Conservation (phyloP, 495 filamentous ascomycete genomes). For the Cercophora samala region DNA sequence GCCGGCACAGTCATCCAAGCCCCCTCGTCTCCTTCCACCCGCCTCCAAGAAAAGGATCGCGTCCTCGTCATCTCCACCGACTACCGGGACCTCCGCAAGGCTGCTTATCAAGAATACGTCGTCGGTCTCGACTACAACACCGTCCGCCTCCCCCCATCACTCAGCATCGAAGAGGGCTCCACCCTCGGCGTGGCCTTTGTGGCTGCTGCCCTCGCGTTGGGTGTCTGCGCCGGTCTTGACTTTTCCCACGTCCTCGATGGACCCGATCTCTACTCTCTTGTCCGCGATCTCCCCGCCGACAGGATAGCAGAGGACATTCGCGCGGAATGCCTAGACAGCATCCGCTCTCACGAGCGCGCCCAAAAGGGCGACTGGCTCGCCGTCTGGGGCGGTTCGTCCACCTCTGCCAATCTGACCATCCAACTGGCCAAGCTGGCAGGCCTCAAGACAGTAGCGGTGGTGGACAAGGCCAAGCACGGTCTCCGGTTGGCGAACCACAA, state of each 20-base stretch:
- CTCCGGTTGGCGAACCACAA: constrained; percentile 49
- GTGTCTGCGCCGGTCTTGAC: constrained; percentile 59
- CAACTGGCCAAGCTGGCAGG: constrained; percentile 60
- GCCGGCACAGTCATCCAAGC: constrained; percentile 53
- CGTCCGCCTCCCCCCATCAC: constrained; percentile 50
- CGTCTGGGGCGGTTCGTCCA: constrained; percentile 67
- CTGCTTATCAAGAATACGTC: constrained; percentile 66
- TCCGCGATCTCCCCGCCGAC: constrained; percentile 38
- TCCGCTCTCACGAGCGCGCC: constrained; percentile 42
- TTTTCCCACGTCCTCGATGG: constrained; percentile 48
- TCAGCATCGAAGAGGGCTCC: constrained; percentile 52
- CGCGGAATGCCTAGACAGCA: constrained; percentile 51
- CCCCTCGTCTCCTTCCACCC: not conserved
- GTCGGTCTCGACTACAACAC: constrained; percentile 62
- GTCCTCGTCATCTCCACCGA: constrained; percentile 65
- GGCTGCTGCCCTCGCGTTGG: constrained; percentile 55
- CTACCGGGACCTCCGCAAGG: constrained; percentile 66
- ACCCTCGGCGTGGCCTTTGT: constrained; percentile 64
- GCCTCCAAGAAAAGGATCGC: constrained; percentile 19
- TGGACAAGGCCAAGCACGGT: constrained; percentile 61
- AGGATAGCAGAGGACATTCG: constrained; percentile 51
- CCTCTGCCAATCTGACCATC: constrained; percentile 55
- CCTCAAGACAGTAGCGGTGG: constrained; percentile 55
- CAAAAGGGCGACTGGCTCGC: constrained; percentile 60
- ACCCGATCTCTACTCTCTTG: constrained; percentile 49